A percentile compares a stretch with the other conserved stretches of the same genome.
These are phyloP conservation scores for Fusarium sarcochroum DNA, from an alignment of 2,329 filamentous ascomycete genomes.

Conservation along the genomic window DNA sequence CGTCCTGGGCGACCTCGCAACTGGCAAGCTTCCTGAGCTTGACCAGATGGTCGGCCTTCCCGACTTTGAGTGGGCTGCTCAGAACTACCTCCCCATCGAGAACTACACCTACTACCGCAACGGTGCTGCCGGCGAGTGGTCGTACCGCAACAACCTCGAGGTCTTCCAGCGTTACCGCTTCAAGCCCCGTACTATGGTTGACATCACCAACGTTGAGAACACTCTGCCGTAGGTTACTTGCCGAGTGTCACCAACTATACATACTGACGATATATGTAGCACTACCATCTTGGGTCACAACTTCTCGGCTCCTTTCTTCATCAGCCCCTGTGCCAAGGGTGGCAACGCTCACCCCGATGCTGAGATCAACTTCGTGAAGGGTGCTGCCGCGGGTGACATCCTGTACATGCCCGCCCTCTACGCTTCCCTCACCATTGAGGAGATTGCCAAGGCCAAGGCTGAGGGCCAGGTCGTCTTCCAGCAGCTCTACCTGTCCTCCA, in stretches of 20 bases:
- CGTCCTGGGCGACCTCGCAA: conserved; percentile 53
- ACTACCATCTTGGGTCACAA: conserved; percentile 67
- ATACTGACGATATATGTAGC: conserved; percentile 35
- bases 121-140: conserved; percentile 68
- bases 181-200: conserved; percentile 64
- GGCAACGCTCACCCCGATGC: conserved; percentile 61
- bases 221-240: conserved; percentile 51
- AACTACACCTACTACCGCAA: conserved; percentile 72
- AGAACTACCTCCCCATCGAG: conserved; percentile 60
- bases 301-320: conserved; percentile 69
- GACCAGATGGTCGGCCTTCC: conserved; percentile 62
- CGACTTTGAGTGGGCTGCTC: conserved; percentile 68
- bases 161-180: conserved; percentile 64
- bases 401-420: conserved; percentile 63
- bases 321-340: conserved; percentile 63
- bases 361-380: conserved; percentile 65
- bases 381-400: conserved; percentile 62
- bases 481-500: conserved; percentile 51
- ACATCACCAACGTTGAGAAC: conserved; percentile 61
- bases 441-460: conserved; percentile 56
- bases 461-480: conserved; percentile 57
- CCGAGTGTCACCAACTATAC: conserved; percentile 5
- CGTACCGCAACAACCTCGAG: conserved; percentile 70
- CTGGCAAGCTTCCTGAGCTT: conserved; percentile 59
- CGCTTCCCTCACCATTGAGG: conserved; percentile 53